phyloP scores from a whole-genome alignment of 345 rosid species.

The Toxicodendron radicans region DNA sequence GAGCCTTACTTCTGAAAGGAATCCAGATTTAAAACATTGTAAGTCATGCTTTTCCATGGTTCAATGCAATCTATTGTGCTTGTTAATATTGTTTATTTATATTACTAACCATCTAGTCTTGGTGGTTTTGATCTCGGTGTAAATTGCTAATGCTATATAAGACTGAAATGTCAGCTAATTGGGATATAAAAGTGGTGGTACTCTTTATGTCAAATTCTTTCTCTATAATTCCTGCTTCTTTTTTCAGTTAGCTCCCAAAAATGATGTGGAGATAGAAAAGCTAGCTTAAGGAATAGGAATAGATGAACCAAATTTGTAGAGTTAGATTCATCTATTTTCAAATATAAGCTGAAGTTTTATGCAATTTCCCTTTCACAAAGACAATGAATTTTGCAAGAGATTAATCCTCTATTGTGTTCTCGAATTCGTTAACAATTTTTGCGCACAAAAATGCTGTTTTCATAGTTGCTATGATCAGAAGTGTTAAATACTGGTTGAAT shows the following conservation, averaged over 20 bases:
- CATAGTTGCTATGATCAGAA: neutral
- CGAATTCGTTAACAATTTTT: neutral
- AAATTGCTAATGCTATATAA: neutral
- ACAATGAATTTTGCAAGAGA: neutral
- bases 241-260: neutral
- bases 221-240: neutral
- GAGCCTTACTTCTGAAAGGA: conserved; percentile 35
- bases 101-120: neutral
- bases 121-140: neutral
- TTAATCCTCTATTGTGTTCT: neutral
- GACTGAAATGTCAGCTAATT: neutral
- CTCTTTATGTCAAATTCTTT: neutral
- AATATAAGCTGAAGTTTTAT: neutral
- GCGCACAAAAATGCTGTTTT: neutral
- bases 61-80: neutral
- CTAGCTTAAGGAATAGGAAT: neutral
- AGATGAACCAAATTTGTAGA: neutral
- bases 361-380: neutral
- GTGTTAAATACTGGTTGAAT: neutral
- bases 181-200: neutral
- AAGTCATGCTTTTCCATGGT: conserved; percentile 22
- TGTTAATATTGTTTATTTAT: neutral
- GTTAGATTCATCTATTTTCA: neutral
- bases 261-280: neutral
- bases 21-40: conserved; percentile 44